Evolutionary conservation across 1,284 basidiomycete genomes (phyloP), one percentile per base, ranked within the genome.

Genomic region (Moesziomyces sp.): DNA sequence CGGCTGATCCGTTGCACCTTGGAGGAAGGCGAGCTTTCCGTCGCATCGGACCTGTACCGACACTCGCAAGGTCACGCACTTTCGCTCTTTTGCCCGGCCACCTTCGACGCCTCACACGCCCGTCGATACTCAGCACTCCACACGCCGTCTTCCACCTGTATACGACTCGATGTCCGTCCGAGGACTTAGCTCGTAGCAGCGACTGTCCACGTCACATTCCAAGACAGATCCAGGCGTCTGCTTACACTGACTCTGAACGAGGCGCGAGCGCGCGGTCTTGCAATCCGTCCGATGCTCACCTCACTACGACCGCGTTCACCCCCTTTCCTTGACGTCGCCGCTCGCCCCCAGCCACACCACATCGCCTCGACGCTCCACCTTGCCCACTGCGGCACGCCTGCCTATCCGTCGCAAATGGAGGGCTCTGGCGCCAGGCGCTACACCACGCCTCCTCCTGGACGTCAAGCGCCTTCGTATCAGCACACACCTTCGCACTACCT

Each of bases 231-330:
- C 30, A 34, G 30, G 30, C 13, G 30, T 34, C 11, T 34, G 30
- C 10, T 4, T 8, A 40, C 38, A 6, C 14, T 18, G 5, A 4
- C 38, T 40, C 6, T 18, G 14, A 40, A 18, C 14, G 16, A 18
- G 38, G 38, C 38, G 45, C 52, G 26, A 10, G 26, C 26, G 65
- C 55, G 50, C 59, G 13, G 24, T 46, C 58, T 49, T 16, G 48
- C 52, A 54, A 6, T 46, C 28, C 44, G 60, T 46, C 58, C 48
- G 52, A 73, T 73, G 70, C 52, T 73, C 24, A 63, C 64, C 50
- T 67, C 64, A 57, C 42, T 73, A 21, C 63, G 60, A 53, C 70
- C 70, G 49, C 55, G 16, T 26, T 67, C 64, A n/a, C 59, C 63
- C 40, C 38, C 69, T n/a, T 13, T 40, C 46, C 59, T 65, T 30